phyloP scores from a whole-genome alignment of 306 rosid species.

The Cicer arietinum region DNA sequence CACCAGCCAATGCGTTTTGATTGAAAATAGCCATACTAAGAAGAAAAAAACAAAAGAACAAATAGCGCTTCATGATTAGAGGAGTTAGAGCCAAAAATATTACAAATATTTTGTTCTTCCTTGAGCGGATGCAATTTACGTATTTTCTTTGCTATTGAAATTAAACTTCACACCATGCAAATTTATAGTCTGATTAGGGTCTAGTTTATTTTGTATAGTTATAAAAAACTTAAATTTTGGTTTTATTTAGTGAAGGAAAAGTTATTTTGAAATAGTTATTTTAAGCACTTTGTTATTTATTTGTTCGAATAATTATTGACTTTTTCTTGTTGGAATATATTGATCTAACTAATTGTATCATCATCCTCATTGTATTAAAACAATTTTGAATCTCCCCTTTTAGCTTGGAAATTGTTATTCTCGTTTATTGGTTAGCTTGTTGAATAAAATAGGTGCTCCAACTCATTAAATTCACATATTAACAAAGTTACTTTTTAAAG shows the following conservation, averaged over 20 bases:
- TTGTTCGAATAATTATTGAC: too few species aligned
- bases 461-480: too few species aligned
- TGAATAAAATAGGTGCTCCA: too few species aligned
- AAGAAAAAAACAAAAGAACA: neutral
- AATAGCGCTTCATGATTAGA: neutral
- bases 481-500: too few species aligned
- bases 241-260: neutral
- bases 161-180: neutral
- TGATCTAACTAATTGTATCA: too few species aligned
- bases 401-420: too few species aligned
- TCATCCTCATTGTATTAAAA: neutral
- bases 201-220: neutral
- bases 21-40: neutral
- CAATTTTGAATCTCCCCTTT: neutral
- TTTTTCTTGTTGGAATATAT: too few species aligned
- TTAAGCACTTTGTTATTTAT: neutral
- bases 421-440: too few species aligned
- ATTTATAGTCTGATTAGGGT: neutral
- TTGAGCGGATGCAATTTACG: neutral
- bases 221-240: neutral
- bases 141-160: neutral
- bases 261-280: neutral
- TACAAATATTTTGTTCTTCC: neutral
- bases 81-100: neutral
- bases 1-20: neutral